Conservation (phyloP, 2,329 filamentous ascomycete species). For the Raffaelea arxii region DNA sequence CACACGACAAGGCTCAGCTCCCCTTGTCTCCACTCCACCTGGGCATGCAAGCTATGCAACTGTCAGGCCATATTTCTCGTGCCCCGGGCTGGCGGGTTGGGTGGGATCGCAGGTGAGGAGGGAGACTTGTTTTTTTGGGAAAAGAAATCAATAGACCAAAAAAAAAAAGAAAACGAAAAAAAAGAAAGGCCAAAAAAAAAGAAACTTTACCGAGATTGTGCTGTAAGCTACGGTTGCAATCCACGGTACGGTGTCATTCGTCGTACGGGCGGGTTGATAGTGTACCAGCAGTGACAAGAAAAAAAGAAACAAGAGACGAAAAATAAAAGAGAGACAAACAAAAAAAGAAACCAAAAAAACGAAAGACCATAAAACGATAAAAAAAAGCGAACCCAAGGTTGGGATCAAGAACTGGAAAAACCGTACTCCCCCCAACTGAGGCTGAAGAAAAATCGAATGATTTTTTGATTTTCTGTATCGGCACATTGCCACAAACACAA, state of each 20-base stretch:
- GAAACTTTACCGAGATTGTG: background rate
- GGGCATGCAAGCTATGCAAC: background rate
- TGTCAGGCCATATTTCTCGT: constrained; percentile 1
- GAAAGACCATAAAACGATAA: background rate
- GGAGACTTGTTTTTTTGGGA: background rate
- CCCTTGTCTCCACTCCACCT: no score
- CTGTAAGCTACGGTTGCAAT: no score
- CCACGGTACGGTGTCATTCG: no score
- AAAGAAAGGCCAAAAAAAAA: background rate
- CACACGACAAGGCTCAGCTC: no score
- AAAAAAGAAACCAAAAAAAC: background rate
- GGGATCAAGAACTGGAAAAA: background rate
- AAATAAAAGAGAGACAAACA: background rate
- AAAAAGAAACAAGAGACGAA: background rate
- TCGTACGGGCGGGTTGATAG: no score
- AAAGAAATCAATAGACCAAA: no score
- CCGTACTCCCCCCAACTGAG: no score
- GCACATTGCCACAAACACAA: no score
- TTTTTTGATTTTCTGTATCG: no score
- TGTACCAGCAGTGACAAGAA: no score
- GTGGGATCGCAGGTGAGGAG: background rate
- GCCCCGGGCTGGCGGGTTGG: background rate
- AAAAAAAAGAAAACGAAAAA: background rate
- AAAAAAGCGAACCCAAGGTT: background rate
- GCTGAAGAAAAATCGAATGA: no score